Evolutionary conservation across 805 yeast species (phyloP), one percentile per base, ranked within the genome.

Genomic region (Candida xyloterini): DNA sequence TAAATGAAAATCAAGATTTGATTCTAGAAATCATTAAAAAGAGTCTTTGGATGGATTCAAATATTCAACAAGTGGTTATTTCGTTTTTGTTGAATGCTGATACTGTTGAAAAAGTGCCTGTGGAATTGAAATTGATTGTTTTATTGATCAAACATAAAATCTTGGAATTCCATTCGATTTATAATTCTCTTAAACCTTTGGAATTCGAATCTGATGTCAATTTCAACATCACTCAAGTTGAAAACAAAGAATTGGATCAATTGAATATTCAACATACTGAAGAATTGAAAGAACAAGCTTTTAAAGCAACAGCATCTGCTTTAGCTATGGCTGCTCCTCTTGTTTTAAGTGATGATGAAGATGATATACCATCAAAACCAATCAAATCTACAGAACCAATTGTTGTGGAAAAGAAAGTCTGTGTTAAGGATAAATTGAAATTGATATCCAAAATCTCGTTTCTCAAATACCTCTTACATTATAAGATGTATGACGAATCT

Each of bases 301-400:
- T 71, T 51, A 67, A 69, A 45, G 82, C 90, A 0, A 72, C 76
- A 16, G 82, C 86, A 0, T 85, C 83, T 46, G 95, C 95, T 0
- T 64, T 90, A 34, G 93, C 97, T 0, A 58, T 89, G 50, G 96
- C 96, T 5, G 93, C 93, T 8, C 95, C 96, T 0, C 66, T 90
- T 27, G 68, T 72, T 3, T 79, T 77, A 27, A 91, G 83, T 25
- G 85, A 77, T 14, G 84, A 76, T 16, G 78, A 70, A 7, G 67
- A 63, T 23, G 38, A 35, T 27, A 27, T 22, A 4, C 27, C 38
- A 10, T 28, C 30, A n/a, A 47, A 43, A 11, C 35, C 50, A 10
- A 26, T 18, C 13, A 35, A 35, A 23, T 11, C 29, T 3, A 15
- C 26, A 10, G 29, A 24, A 10, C n/a, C 42, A 1, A 16, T 27